A percentile compares a stretch with the other conserved stretches of the same genome.
These are phyloP conservation scores for Talaromyces sp. DNA, from an alignment of 2,329 filamentous ascomycete genomes.

Conservation along the genomic window DNA sequence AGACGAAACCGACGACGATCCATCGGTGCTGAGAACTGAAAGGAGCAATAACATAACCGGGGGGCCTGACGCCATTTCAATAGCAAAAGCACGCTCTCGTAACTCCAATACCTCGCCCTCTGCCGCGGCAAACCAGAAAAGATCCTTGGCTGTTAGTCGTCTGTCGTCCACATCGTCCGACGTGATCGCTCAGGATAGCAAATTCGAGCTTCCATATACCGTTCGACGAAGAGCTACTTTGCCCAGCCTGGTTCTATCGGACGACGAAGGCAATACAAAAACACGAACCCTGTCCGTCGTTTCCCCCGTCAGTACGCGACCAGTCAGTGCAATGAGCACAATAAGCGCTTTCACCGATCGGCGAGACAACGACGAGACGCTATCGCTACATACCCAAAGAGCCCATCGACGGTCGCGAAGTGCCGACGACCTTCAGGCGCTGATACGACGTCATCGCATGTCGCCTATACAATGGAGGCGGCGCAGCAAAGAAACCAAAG, in stretches of 20 bases:
- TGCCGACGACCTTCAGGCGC: constrained; percentile 33
- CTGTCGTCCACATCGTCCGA: constrained; percentile 10
- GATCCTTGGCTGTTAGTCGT: constrained; percentile 2
- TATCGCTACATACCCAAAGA: constrained; percentile 15
- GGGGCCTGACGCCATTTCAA: constrained; percentile 15
- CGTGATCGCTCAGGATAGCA: constrained; percentile 4
- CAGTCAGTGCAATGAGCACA: constrained; percentile 6
- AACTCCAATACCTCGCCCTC: constrained; percentile 8
- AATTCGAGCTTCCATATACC: constrained; percentile 14
- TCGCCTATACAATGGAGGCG: constrained; percentile 37
- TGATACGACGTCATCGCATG: constrained; percentile 31
- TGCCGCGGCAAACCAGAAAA: constrained; percentile 1
- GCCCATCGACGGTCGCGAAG: constrained; percentile 41
- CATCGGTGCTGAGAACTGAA: not conserved
- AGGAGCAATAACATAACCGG: not conserved
- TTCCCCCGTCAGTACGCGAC: constrained; percentile 10
- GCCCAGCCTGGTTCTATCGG: constrained; percentile 39
- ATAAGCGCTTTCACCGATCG: constrained; percentile 10
- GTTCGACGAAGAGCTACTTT: constrained; percentile 38
- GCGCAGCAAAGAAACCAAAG: constrained; percentile 35
- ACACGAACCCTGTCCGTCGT: constrained; percentile 15
- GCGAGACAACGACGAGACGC: constrained; percentile 11
- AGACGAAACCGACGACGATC: constrained; percentile 17
- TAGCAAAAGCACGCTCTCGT: constrained; percentile 19
- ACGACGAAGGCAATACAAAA: constrained; percentile 27